Evolutionary conservation across 1,284 basidiomycete species (phyloP), one percentile per base, ranked within the genome.

Genomic region (Fomitopsis palustris): DNA sequence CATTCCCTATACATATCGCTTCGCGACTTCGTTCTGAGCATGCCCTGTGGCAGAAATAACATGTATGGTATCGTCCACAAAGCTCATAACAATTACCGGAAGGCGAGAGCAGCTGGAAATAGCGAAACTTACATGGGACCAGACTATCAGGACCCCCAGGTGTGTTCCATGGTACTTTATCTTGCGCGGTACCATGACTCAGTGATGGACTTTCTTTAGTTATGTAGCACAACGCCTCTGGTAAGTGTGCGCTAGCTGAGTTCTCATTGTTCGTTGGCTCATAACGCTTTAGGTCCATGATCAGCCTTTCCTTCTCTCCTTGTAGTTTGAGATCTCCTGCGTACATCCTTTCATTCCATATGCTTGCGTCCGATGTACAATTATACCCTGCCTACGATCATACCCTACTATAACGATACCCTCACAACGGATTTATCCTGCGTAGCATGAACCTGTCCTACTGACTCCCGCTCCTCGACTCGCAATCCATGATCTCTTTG

Each of bases 401-500:
- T n/a, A n/a, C n/a, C n/a, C n/a, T n/a, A n/a, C n/a, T n/a, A n/a
- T n/a, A n/a, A n/a, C n/a, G n/a, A n/a, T n/a, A n/a, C n/a, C n/a
- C n/a, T n/a, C n/a, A n/a, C n/a, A n/a, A n/a, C n/a, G n/a, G n/a
- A n/a, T n/a, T n/a, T n/a, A n/a, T n/a, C n/a, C n/a, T n/a, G n/a
- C n/a, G n/a, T n/a, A n/a, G n/a, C n/a, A n/a, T n/a, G n/a, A n/a
- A n/a, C n/a, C n/a, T n/a, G n/a, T n/a, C n/a, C n/a, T n/a, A n/a
- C n/a, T n/a, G n/a, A n/a, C n/a, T 35, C 16, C 37, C 41, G 35
- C 19, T 49, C 12, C 23, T 51, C 10, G 60, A 31, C 12, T 62
- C 64, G n/a, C 60, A 42, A 12, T 66, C 53, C n/a, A n/a, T n/a
- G 3, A 65, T 74, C 41, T 69, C 72, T 53, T 73, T 65, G 4